These are phyloP conservation scores for Boletus reticuloceps DNA, from an alignment of 768 basidiomycete genomes.

Conservation along the genomic window DNA sequence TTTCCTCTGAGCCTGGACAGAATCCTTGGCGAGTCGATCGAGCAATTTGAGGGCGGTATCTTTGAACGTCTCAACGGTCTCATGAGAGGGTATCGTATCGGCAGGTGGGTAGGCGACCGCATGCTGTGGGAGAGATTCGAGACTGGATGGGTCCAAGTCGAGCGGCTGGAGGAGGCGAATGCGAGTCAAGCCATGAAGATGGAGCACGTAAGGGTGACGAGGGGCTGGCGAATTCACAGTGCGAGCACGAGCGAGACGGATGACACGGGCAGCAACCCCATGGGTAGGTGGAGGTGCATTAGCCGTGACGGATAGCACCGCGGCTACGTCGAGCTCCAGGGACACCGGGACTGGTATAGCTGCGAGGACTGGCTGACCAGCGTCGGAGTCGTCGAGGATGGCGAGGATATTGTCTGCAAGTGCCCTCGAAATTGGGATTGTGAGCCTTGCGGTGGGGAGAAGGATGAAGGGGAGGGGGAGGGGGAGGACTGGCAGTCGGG, in stretches of 20 bases:
- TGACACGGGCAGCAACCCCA: slow-evolving; percentile 70
- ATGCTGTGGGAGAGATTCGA: slow-evolving; percentile 36
- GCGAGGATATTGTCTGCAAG: slow-evolving; percentile 65
- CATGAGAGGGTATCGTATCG: slow-evolving; percentile 45
- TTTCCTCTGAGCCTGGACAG: slow-evolving; percentile 44
- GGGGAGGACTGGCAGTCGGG: slow-evolving; percentile 64
- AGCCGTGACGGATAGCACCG: background rate
- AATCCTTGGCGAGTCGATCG: slow-evolving; percentile 54
- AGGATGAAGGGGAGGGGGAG: slow-evolving; percentile 72
- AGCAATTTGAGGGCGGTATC: slow-evolving; percentile 62
- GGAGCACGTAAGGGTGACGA: slow-evolving; percentile 63
- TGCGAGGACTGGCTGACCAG: slow-evolving; percentile 61
- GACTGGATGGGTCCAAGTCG: slow-evolving; percentile 25
- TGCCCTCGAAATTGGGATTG: slow-evolving; percentile 59
- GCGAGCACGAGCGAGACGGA: slow-evolving; percentile 65
- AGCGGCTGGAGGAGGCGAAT: slow-evolving; percentile 51
- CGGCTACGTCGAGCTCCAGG: slow-evolving; percentile 15
- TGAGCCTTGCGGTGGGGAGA: slow-evolving; percentile 68
- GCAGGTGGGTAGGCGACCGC: slow-evolving; percentile 47
- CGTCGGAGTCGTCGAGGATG: slow-evolving; percentile 66
- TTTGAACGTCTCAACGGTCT: slow-evolving; percentile 66
- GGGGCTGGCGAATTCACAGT: slow-evolving; percentile 33
- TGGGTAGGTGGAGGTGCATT: slow-evolving; percentile 42
- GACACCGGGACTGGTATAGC: slow-evolving; percentile 51
- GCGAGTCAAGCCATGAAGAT: slow-evolving; percentile 69